Evolutionary conservation across 1,139 yeast species (phyloP), one percentile per base, ranked within the genome.

Genomic region (Magnusiomyces ingens): DNA sequence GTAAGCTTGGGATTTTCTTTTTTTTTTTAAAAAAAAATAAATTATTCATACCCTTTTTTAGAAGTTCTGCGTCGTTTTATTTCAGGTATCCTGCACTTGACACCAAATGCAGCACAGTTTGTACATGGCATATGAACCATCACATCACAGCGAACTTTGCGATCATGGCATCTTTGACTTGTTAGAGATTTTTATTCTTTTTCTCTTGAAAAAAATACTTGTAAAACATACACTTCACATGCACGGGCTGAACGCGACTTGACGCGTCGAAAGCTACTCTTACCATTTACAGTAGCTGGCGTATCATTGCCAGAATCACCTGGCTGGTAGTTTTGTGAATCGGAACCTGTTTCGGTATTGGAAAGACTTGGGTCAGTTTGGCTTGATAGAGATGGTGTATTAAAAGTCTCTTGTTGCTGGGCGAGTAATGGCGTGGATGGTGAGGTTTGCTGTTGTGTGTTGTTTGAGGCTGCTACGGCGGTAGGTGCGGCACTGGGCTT

Each of bases 101-200:
- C 82, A 1, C 87, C 86, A 69, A 84, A 84, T 1, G 90, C 85
- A 50, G 82, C 77, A 65, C 91, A 84, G 66, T 84, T 84, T 35
- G 90, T 82, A 64, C 91, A 84, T 2, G 91, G 91, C 61, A 82
- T 81, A 62, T 83, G 86, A 50, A 81, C 80, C 56, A 72, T 83
- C 74, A 80, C 90, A 60, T 80, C 82, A 64, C 84, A 83, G 37
- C 91, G 75, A 15, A 84, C 91, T 64, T 84, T 84, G 45, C 91
- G 70, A n/a, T 84, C 76, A 53, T 86, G 81, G 66, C 91, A 84
- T 6, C 57, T 55, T 37, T 18, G 17, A 41, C 8, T 4, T 19
- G 13, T 17, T 22, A 45, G 11, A 35, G 4, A 26, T 17, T 37
- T 37, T n/a, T 37, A 4, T 17, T 37, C 13, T n/a, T n/a, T n/a